Percentiles rank a stretch among this genome's conserved stretches.
These are phyloP conservation scores for Blumeria hordei DNA, from an alignment of 2,329 filamentous ascomycete genomes.

Conservation along the genomic window DNA sequence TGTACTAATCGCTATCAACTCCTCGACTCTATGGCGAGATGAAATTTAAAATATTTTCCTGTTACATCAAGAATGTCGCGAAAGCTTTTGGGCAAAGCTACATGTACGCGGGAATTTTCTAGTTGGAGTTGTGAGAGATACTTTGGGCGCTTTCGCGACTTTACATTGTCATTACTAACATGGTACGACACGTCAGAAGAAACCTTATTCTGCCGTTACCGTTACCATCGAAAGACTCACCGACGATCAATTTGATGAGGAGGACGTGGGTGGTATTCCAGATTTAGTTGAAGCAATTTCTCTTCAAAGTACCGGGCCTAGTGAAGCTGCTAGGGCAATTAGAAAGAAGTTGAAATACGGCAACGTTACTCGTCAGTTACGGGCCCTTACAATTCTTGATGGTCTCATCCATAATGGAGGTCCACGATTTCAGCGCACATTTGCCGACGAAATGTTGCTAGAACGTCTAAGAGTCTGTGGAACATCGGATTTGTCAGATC, in stretches of 20 bases:
- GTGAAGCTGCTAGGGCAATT: constrained; percentile 73
- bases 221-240: constrained; percentile 82
- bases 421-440: constrained; percentile 59
- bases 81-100: too few species aligned
- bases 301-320: constrained; percentile 64
- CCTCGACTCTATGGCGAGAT: too few species aligned
- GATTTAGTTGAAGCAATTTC: constrained; percentile 87
- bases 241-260: constrained; percentile 74
- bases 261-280: constrained; percentile 76
- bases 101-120: too few species aligned
- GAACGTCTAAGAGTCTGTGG: constrained; percentile 77
- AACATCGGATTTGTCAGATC: constrained; percentile 63
- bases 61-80: too few species aligned
- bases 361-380: constrained; percentile 73
- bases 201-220: constrained; percentile 82
- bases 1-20: too few species aligned
- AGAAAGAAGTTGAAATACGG: constrained; percentile 99
- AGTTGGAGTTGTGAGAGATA: too few species aligned
- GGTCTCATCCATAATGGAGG: constrained; percentile 89
- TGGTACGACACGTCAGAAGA: constrained; percentile 27
- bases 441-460: constrained; percentile 75
- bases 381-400: constrained; percentile 72
- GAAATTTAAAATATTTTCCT: too few species aligned
- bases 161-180: too few species aligned
- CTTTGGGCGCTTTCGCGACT: too few species aligned